phyloP scores from a whole-genome alignment of 352 stramenopile genomes.

The Globisporangium recalcitrans region DNA sequence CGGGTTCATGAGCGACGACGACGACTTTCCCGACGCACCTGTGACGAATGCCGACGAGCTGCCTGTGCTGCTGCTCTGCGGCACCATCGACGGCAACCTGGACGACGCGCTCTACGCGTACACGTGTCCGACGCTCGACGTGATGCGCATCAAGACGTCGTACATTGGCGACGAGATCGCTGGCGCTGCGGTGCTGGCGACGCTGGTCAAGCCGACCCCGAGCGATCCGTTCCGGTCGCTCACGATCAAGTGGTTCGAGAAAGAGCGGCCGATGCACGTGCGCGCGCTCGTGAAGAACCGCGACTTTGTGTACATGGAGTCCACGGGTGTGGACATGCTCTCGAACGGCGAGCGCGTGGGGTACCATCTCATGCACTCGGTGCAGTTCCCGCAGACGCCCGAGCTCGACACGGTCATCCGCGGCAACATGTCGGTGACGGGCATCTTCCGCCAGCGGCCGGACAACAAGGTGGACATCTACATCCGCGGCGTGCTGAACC shows the following conservation, averaged over 20 bases:
- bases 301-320: slow-evolving; percentile 55
- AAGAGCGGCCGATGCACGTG: slow-evolving; percentile 32
- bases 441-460: slow-evolving; percentile 41
- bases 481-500: slow-evolving; percentile 29
- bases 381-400: slow-evolving; percentile 47
- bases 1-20: background rate
- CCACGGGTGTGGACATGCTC: slow-evolving; percentile 35
- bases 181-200: slow-evolving; percentile 44
- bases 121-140: slow-evolving; percentile 28
- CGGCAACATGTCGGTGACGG: slow-evolving; percentile 48
- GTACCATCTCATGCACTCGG: slow-evolving; percentile 59
- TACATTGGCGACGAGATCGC: slow-evolving; percentile 41
- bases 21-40: slow-evolving; percentile 1
- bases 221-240: slow-evolving; percentile 47
- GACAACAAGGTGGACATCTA: slow-evolving; percentile 19
- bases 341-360: slow-evolving; percentile 48
- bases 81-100: slow-evolving; percentile 40
- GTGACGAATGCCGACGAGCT: slow-evolving; percentile 5
- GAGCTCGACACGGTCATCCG: slow-evolving; percentile 29
- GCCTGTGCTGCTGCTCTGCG: slow-evolving; percentile 29
- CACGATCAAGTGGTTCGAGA: slow-evolving; percentile 60
- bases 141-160: slow-evolving; percentile 44
- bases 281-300: slow-evolving; percentile 41
- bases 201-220: slow-evolving; percentile 33
- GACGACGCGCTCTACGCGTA: slow-evolving; percentile 63